Percentiles rank a stretch among this genome's conserved stretches.
Conservation (phyloP, 2,329 filamentous ascomycete species). For the Peltaster fructicola region DNA sequence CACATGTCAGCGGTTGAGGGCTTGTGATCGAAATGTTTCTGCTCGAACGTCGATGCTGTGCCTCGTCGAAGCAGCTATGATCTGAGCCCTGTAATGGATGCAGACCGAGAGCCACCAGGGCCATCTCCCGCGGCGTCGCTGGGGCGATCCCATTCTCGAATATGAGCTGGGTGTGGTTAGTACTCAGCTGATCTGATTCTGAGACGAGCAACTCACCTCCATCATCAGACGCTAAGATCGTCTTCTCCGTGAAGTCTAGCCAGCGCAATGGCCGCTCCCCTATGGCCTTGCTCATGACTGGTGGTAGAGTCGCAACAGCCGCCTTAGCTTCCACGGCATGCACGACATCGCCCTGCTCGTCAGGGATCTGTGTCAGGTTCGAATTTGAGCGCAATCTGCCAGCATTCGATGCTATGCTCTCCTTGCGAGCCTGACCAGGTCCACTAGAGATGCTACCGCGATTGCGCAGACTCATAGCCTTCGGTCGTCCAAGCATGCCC, state of each 20-base stretch:
- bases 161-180: slow-evolving; percentile 39
- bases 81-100: too few species aligned
- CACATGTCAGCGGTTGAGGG: too few species aligned
- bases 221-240: slow-evolving; percentile 82
- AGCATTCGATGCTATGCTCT: slow-evolving; percentile 30
- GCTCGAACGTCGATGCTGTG: too few species aligned
- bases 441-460: slow-evolving; percentile 33
- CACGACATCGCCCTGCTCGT: slow-evolving; percentile 22
- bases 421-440: slow-evolving; percentile 31
- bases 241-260: slow-evolving; percentile 84
- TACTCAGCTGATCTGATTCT: slow-evolving; percentile 3
- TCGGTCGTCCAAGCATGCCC: slow-evolving; percentile 85
- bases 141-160: slow-evolving; percentile 58
- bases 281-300: slow-evolving; percentile 72
- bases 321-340: slow-evolving; percentile 76
- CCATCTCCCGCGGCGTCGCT: slow-evolving; percentile 19
- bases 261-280: slow-evolving; percentile 78
- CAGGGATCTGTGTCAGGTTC: slow-evolving; percentile 33
- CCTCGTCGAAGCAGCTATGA: too few species aligned
- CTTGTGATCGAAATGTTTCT: too few species aligned
- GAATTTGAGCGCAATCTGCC: slow-evolving; percentile 55
- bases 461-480: slow-evolving; percentile 43
- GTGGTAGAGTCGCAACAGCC: slow-evolving; percentile 69
- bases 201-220: slow-evolving; percentile 45
- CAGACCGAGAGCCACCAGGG: too few species aligned